phyloP scores from a whole-genome alignment of 352 stramenopile genomes.

The Phytophthora foliorum region DNA sequence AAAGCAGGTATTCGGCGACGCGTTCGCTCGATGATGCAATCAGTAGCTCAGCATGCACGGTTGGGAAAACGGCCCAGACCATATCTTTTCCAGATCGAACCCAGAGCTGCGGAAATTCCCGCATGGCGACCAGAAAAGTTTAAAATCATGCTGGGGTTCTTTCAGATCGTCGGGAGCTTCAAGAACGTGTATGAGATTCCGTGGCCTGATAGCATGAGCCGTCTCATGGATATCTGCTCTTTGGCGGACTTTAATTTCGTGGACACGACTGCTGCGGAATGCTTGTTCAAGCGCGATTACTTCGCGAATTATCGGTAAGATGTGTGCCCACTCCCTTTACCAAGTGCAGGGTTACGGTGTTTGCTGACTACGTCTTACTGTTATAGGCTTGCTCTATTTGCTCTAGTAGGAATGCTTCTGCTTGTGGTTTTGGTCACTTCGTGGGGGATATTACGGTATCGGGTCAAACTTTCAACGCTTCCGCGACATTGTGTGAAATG shows the following conservation, averaged over 20 bases:
- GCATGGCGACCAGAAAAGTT: constrained; percentile 73
- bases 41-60: constrained; percentile 6
- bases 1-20: constrained; percentile 18
- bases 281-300: constrained; percentile 71
- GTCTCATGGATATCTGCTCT: constrained; percentile 74
- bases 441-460: constrained; percentile 68
- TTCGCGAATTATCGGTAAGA: constrained; percentile 66
- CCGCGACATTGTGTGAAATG: constrained; percentile 70
- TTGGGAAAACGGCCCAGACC: background rate
- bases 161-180: constrained; percentile 80
- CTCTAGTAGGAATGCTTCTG: constrained; percentile 50
- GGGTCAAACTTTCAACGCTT: constrained; percentile 60
- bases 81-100: constrained; percentile 58
- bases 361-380: background rate
- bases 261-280: constrained; percentile 73
- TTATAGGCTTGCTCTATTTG: constrained; percentile 51
- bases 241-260: constrained; percentile 78
- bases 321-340: background rate
- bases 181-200: constrained; percentile 81
- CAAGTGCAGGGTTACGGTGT: background rate
- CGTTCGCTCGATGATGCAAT: constrained; percentile 22
- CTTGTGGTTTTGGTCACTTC: constrained; percentile 46
- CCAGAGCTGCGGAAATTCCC: constrained; percentile 24
- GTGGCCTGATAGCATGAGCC: constrained; percentile 67
- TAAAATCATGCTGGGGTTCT: constrained; percentile 83